Evolutionary conservation across 768 basidiomycete species (phyloP), one percentile per base, ranked within the genome.

Genomic region (Suillus sp.): DNA sequence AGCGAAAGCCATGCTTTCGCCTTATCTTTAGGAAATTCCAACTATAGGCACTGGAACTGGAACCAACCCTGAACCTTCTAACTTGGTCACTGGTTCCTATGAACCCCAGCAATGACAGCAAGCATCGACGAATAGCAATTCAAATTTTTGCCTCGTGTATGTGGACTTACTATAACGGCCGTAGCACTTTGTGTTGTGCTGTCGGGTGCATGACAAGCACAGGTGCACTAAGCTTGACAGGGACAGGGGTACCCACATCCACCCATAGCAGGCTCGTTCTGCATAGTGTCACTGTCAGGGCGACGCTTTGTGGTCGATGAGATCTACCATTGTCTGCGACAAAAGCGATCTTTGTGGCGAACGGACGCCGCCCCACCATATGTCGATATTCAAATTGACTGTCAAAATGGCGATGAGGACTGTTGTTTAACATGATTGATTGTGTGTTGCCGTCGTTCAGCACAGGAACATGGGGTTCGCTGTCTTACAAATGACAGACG

Each of bases 61-160:
- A 18, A 20, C 37, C 16, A 56, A 57, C 56, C 56, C 56, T 57
- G 38, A 57, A 57, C 56, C 56, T 57, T 57, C 56, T 57, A 40
- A 18, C 37, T 40, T 25, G 55, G 55, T 57, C 55, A 57, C 55
- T 37, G 37, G 55, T 11, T 40, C 18, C 9, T 27, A 5, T 27
- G 25, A 40, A 18, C 37, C 25, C 25, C 55, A 27, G 10, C 25
- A 11, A 27, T 57, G 25, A 38, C 25, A 57, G 18, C 55, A 13
- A 13, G 54, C 25, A 16, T 8, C 27, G 47, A 50, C 30, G 50
- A 30, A 51, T 27, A 56, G 10, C 11, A 38, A 57, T 57, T 57
- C 56, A 40, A 57, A 27, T 57, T 6, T n/a, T 20, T 16, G 27
- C 27, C 38, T 57, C 25, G 37, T 25, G 37, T 20, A 27, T 6